Evolutionary conservation across 768 basidiomycete genomes (phyloP), one percentile per base, ranked within the genome.

Genomic region (Kwoniella mangroviensis): DNA sequence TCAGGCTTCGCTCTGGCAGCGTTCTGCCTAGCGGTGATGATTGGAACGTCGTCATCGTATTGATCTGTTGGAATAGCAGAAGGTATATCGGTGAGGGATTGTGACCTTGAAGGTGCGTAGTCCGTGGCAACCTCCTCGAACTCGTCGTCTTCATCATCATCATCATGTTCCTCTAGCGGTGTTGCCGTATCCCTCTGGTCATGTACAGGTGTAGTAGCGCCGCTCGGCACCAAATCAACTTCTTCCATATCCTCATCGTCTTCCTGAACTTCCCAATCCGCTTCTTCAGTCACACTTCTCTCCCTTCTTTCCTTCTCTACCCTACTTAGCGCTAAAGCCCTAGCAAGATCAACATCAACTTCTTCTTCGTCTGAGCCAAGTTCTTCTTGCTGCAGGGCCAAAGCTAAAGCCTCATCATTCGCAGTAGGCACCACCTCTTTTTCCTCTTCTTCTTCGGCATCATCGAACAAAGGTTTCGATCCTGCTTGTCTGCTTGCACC

Each of bases 331-430:
- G 74, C 78, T 45, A 75, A 85, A 2, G 89, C 91, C n/a, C 85
- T 75, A 7, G 87, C 86, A 45, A 92, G 81, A 56, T 86, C 85
- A 41, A 86, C 84, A 75, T 91, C 90, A 17, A 88, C 86, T 13
- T 87, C 86, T 12, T 85, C 87, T 94, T 93, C 92, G 92, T 94
- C 68, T 90, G 92, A 75, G 83, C 85, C 64, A 7, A 78, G 62
- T 88, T 88, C 73, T 84, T 86, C 63, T 79, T 85, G 70, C 60
- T 81, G 79, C 11, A 81, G 53, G 0, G 77, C 79, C 40, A 79
- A 28, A 26, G 79, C 79, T 7, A 81, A 59, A 12, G 77, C 79
- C 55, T 81, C 77, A 49, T 77, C 77, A 59, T 77, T 75, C 11
- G 76, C 78, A 12, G 78, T 79, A n/a, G 75, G 75, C 0, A 72